These are phyloP conservation scores for Striga asiatica DNA, from an alignment of 257 asterid species.

Conservation along the genomic window DNA sequence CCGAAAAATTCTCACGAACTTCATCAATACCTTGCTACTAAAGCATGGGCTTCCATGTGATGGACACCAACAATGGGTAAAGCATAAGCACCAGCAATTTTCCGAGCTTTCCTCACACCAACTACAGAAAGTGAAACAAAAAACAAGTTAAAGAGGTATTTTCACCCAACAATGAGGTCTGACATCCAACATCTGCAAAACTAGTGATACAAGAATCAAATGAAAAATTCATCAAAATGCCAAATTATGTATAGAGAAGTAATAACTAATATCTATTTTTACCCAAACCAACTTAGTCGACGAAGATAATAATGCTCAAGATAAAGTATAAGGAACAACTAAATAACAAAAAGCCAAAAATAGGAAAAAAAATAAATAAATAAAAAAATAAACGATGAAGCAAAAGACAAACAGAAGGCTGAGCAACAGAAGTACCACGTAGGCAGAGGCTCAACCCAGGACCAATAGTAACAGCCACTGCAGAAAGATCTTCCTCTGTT, in stretches of 20 bases:
- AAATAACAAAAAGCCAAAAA: too few relatives aligned
- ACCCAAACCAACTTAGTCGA: too few relatives aligned
- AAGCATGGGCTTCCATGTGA: constrained; percentile 98
- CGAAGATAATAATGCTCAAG: background rate
- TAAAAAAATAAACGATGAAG: too few relatives aligned
- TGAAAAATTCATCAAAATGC: background rate
- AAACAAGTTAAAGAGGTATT: constrained; percentile 1
- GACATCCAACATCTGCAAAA: too few relatives aligned
- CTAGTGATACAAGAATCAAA: too few relatives aligned
- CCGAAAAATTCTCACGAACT: too few relatives aligned
- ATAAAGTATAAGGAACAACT: background rate
- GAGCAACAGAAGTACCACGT: constrained; percentile 48
- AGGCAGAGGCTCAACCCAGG: constrained; percentile 98
- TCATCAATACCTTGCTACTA: constrained; percentile 95
- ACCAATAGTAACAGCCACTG: constrained; percentile 97
- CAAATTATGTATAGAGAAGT: constrained; percentile 8
- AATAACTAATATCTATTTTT: too few relatives aligned
- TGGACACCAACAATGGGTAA: constrained; percentile 86
- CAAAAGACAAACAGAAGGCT: background rate
- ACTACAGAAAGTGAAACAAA: constrained; percentile 36
- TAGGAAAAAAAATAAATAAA: too few relatives aligned
- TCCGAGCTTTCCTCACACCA: constrained; percentile 95
- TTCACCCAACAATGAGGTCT: too few relatives aligned
- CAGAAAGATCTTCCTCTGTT: constrained; percentile 80
- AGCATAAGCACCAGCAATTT: constrained; percentile 58